A percentile compares a stretch with the other conserved stretches of the same genome.
Evolutionary conservation across 257 asterid genomes (phyloP).

Genomic region (Solanum chilense): DNA sequence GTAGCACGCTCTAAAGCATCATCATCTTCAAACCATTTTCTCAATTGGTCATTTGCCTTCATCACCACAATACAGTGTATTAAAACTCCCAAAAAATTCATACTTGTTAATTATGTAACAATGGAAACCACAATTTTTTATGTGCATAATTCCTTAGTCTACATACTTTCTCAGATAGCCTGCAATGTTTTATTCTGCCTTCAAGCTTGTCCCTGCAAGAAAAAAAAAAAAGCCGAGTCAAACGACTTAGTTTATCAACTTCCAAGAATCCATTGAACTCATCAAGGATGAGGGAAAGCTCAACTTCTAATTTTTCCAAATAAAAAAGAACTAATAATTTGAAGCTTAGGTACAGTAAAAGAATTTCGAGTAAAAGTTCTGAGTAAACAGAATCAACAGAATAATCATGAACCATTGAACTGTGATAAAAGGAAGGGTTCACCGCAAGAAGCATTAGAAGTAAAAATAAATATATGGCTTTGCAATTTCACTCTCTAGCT

Average conservation of each 20-base stretch:
- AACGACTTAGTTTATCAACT: not conserved
- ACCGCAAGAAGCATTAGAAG: not conserved
- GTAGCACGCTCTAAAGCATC: constrained; percentile 91
- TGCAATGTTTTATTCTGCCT: constrained; percentile 73
- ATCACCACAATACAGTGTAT: not conserved
- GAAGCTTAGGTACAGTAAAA: not conserved
- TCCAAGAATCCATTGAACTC: not conserved
- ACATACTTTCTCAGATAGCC: constrained; percentile 86
- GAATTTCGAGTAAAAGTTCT: not conserved
- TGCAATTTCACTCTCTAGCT: not conserved
- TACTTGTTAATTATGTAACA: not conserved
- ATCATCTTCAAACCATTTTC: constrained; percentile 68
- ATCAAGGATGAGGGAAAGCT: not conserved
- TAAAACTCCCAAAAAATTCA: not conserved
- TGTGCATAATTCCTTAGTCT: not conserved
- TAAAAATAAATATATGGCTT: not conserved
- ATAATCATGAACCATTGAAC: not conserved
- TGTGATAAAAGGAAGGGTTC: not conserved
- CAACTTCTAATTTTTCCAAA: not conserved
- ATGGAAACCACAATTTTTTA: not conserved
- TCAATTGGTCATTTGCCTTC: constrained; percentile 66
- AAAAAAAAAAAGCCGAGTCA: not conserved
- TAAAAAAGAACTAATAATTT: not conserved
- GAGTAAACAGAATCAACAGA: not conserved
- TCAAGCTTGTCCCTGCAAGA: constrained; percentile 70